Evolutionary conservation across 805 yeast genomes (phyloP).

Genomic region (Lachancea sp.): DNA sequence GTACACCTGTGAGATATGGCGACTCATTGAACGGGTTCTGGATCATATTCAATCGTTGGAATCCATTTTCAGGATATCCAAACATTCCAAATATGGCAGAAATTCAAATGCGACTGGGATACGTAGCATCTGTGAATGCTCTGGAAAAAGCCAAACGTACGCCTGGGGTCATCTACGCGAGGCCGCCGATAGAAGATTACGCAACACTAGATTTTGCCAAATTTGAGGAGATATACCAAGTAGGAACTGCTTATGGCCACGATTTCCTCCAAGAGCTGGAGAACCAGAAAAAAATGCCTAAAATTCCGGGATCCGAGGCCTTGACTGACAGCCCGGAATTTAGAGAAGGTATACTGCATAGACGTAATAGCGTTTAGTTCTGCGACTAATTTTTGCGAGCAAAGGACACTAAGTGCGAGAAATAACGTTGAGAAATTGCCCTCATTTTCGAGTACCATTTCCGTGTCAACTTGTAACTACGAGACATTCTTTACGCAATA

Average conservation of each 20-base stretch:
- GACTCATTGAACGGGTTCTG: slow-evolving; percentile 89
- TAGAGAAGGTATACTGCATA: slow-evolving; percentile 33
- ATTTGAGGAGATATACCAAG: slow-evolving; percentile 81
- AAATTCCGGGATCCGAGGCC: slow-evolving; percentile 46
- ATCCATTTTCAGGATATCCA: slow-evolving; percentile 82
- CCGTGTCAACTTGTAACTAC: no score
- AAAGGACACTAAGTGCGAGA: no score
- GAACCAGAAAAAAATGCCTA: slow-evolving; percentile 49
- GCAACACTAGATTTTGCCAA: slow-evolving; percentile 90
- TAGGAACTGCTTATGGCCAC: slow-evolving; percentile 72
- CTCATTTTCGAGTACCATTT: no score
- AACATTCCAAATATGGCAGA: slow-evolving; percentile 93
- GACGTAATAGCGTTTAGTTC: slow-evolving; percentile 58
- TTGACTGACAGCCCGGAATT: slow-evolving; percentile 25
- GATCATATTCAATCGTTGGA: slow-evolving; percentile 82
- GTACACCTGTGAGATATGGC: slow-evolving; percentile 85
- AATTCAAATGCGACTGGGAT: slow-evolving; percentile 85
- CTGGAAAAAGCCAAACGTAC: slow-evolving; percentile 78
- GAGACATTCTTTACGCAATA: no score
- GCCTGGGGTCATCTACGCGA: slow-evolving; percentile 76
- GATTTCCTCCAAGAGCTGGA: slow-evolving; percentile 47
- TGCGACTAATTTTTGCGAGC: no score
- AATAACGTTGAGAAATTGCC: no score
- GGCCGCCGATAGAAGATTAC: slow-evolving; percentile 91
- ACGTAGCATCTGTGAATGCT: slow-evolving; percentile 92